Evolutionary conservation across 768 basidiomycete genomes (phyloP).

Genomic region (Clavaria fumosa): DNA sequence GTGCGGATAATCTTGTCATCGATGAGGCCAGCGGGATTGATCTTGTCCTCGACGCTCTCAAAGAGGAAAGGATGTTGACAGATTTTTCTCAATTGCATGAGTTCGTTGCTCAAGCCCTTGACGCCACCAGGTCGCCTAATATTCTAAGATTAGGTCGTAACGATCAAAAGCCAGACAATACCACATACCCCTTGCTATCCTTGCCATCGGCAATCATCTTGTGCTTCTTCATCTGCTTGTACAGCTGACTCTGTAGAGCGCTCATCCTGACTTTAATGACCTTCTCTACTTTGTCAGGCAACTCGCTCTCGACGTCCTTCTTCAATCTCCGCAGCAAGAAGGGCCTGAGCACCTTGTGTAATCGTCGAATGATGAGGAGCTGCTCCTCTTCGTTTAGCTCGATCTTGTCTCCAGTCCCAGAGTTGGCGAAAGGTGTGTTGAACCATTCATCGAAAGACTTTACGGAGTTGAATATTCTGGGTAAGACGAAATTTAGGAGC

Average conservation of each 20-base stretch:
- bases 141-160: conserved; percentile 5
- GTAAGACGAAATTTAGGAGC: conserved; percentile 85
- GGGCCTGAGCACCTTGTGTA: conserved; percentile 90
- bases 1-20: conserved; percentile 77
- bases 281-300: conserved; percentile 97
- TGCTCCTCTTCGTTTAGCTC: conserved; percentile 99
- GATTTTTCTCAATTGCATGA: conserved; percentile 97
- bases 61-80: conserved; percentile 98
- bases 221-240: conserved; percentile 96
- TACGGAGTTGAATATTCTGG: conserved; percentile 96
- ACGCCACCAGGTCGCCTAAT: conserved; percentile 59
- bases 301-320: conserved; percentile 91
- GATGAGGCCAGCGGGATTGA: conserved; percentile 68
- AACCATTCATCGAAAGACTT: conserved; percentile 99
- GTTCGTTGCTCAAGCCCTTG: conserved; percentile 83
- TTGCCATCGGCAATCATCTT: conserved; percentile 89
- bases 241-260: conserved; percentile 78
- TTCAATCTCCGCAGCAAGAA: conserved; percentile 88
- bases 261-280: conserved; percentile 95
- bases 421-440: conserved; percentile 97
- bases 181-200: conserved; percentile 53
- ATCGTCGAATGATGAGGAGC: conserved; percentile 86
- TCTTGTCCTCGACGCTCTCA: conserved; percentile 86
- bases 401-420: conserved; percentile 96
- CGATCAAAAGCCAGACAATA: conserved; percentile 1